Evolutionary conservation across 495 filamentous ascomycete genomes (phyloP).

Genomic region (Annulohypoxylon moriforme): DNA sequence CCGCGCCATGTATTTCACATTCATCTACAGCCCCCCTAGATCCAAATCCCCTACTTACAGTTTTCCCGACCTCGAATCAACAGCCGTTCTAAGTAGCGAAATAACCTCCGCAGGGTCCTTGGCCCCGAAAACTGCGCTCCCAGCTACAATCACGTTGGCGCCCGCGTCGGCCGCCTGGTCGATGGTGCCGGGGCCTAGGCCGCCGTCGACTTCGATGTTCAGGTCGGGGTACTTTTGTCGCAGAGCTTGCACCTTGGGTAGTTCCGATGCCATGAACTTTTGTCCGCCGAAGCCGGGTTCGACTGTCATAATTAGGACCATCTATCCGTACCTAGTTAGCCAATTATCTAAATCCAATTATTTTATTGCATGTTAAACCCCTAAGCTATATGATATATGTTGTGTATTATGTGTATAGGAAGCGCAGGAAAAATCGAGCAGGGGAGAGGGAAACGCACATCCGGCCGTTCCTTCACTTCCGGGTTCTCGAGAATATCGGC

Average conservation of each 20-base stretch:
- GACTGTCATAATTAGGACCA: conserved; percentile 99
- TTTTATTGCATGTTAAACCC: background rate
- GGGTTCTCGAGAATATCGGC: conserved; percentile 84
- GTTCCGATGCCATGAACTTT: conserved; percentile 95
- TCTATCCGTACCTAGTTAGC: conserved; percentile 63
- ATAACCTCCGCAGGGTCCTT: conserved; percentile 89
- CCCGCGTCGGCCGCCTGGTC: conserved; percentile 95
- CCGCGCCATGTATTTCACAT: too few species aligned
- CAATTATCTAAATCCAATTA: too few species aligned
- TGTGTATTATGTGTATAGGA: background rate
- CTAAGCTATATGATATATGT: background rate
- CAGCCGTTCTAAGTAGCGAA: conserved; percentile 76
- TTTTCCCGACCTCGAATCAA: conserved; percentile 68
- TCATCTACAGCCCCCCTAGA: too few species aligned
- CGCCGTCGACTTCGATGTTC: conserved; percentile 98
- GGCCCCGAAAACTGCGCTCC: conserved; percentile 96
- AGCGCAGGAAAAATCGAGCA: background rate
- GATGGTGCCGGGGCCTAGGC: conserved; percentile 86
- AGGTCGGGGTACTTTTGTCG: conserved; percentile 86
- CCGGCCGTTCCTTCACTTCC: conserved; percentile 80
- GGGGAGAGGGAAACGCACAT: conserved; percentile 70
- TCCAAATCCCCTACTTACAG: conserved; percentile 31
- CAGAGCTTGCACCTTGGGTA: conserved; percentile 91
- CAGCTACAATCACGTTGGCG: conserved; percentile 97
- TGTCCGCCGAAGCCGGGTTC: conserved; percentile 98